Conservation (phyloP, 345 rosid species). For the Eucalyptus rudis region DNA sequence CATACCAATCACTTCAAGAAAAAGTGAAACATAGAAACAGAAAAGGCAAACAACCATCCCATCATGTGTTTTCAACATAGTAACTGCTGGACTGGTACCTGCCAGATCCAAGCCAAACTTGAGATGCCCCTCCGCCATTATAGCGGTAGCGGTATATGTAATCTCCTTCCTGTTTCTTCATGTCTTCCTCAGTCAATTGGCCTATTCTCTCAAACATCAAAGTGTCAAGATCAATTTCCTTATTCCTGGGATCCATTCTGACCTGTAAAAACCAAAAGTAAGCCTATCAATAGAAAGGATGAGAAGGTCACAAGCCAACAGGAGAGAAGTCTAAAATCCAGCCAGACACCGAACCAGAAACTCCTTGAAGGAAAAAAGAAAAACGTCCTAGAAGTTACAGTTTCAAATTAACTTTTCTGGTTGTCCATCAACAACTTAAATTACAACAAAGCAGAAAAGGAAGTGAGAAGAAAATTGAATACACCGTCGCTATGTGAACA, state of each 20-base stretch:
- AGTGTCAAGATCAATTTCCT: constrained; percentile 57
- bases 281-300: not conserved
- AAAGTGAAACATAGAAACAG: not conserved
- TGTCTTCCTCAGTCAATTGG: constrained; percentile 62
- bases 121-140: constrained; percentile 98
- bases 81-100: constrained; percentile 25
- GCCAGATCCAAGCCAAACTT: constrained; percentile 95
- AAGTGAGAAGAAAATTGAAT: not conserved
- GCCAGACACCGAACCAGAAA: not conserved
- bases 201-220: constrained; percentile 50
- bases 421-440: not conserved
- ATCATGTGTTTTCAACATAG: not conserved
- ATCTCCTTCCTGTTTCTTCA: constrained; percentile 85
- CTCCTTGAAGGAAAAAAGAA: not conserved
- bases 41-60: not conserved
- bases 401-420: not conserved
- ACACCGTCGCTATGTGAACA: not conserved
- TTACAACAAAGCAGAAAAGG: not conserved
- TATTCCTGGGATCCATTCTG: constrained; percentile 92
- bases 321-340: not conserved
- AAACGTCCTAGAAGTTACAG: not conserved
- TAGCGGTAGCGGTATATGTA: constrained; percentile 91
- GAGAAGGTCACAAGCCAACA: not conserved
- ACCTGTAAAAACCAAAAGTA: constrained; percentile 33
- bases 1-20: not conserved